A percentile compares a stretch with the other conserved stretches of the same genome.
Conservation (phyloP, 192 early-diverging fungal species). For the Backusella psychrophila region DNA sequence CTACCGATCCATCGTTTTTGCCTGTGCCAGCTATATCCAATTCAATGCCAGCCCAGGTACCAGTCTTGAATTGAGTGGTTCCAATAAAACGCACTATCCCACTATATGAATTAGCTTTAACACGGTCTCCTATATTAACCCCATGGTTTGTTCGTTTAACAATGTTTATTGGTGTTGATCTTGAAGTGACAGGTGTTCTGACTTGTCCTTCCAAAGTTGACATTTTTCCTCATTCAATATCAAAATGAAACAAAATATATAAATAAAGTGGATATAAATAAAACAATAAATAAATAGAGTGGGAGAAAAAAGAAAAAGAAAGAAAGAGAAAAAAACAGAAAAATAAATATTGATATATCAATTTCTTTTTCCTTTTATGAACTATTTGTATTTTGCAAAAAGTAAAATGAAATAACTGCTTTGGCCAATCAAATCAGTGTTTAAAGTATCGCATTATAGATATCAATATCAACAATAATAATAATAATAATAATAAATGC, state of each 20-base stretch:
- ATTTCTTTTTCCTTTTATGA: neutral
- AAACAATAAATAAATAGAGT: neutral
- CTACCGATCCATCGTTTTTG: conserved; percentile 72
- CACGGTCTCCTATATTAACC: neutral
- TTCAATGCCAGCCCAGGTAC: conserved; percentile 77
- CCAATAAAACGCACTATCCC: conserved; percentile 70
- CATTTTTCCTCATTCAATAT: conserved; percentile 1
- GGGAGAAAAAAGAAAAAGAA: neutral
- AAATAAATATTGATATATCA: neutral
- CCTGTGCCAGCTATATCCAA: conserved; percentile 65
- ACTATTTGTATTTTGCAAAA: neutral
- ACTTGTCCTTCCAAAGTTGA: conserved; percentile 5
- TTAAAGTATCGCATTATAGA: neutral
- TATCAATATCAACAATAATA: neutral
- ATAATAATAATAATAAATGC: neutral
- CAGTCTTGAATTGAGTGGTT: conserved; percentile 65
- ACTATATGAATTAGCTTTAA: conserved; percentile 7
- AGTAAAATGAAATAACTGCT: neutral
- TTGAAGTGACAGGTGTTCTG: neutral
- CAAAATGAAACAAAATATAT: neutral
- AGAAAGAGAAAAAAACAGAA: neutral
- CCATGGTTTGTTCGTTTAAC: neutral
- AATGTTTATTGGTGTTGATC: neutral
- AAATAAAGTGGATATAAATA: neutral
- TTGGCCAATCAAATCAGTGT: neutral